Conservation (phyloP, 2,329 filamentous ascomycete species). For the Chaetomiaceae sp. region DNA sequence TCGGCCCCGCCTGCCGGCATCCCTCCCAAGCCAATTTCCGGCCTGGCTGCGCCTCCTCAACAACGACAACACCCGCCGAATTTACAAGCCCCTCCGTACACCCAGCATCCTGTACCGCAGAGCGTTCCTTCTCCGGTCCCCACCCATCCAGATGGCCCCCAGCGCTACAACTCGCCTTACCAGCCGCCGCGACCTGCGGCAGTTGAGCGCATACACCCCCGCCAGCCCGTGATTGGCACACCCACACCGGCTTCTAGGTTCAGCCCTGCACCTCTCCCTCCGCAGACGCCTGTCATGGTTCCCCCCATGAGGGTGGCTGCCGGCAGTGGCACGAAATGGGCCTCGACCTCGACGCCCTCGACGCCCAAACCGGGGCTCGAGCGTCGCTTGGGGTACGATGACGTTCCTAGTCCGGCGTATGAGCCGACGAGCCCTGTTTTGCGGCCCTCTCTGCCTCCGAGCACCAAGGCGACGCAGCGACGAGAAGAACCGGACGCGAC, state of each 20-base stretch:
- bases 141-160: conserved; percentile 9
- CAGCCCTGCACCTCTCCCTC: conserved; percentile 21
- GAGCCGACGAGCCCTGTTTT: conserved; percentile 56
- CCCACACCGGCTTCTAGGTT: conserved; percentile 29
- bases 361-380: conserved; percentile 44
- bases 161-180: conserved; percentile 28
- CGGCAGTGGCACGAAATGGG: conserved; percentile 54
- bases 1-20: conserved; percentile 22
- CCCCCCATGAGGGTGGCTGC: conserved; percentile 13
- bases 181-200: conserved; percentile 25
- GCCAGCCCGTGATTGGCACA: conserved; percentile 10
- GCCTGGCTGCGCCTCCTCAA: conserved; percentile 16
- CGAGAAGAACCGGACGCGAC: conserved; percentile 5
- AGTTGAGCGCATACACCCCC: conserved; percentile 24
- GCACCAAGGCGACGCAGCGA: background rate
- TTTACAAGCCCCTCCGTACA: conserved; percentile 20
- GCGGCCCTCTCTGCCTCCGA: conserved; percentile 25
- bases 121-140: conserved; percentile 6
- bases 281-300: conserved; percentile 22
- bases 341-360: conserved; percentile 50
- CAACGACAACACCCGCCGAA: conserved; percentile 18
- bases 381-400: conserved; percentile 24
- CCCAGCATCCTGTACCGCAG: conserved; percentile 5
- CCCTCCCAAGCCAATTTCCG: conserved; percentile 17
- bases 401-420: conserved; percentile 47